These are phyloP conservation scores for Collybia sordida DNA, from an alignment of 768 basidiomycete genomes.

Conservation along the genomic window DNA sequence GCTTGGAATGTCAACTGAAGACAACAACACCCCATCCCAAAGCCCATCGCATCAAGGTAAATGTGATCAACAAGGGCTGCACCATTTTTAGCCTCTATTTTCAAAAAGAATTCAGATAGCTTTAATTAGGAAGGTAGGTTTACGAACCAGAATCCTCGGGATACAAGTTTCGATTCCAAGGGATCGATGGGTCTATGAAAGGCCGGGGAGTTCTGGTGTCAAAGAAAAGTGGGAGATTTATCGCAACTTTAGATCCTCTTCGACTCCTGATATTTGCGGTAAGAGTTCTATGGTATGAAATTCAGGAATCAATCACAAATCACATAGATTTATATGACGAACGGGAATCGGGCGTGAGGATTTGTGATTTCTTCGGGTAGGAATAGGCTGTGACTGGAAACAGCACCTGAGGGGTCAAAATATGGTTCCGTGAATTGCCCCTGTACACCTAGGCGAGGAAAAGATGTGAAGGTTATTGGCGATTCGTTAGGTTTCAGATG, in stretches of 20 bases:
- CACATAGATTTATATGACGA: conserved; percentile 34
- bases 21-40: conserved; percentile 99
- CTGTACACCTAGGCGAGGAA: conserved; percentile 85
- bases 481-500: conserved; percentile 85
- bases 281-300: conserved; percentile 65
- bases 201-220: conserved; percentile 86
- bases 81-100: conserved; percentile 81
- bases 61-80: conserved; percentile 90
- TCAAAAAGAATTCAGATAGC: conserved; percentile 7
- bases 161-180: conserved; percentile 81
- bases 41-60: conserved; percentile 99
- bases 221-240: conserved; percentile 91
- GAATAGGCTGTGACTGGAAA: conserved; percentile 92
- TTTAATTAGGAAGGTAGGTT: conserved; percentile 8
- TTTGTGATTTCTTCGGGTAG: conserved; percentile 95
- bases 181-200: conserved; percentile 91
- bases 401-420: conserved; percentile 68
- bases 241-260: conserved; percentile 91
- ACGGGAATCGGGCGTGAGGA: conserved; percentile 98
- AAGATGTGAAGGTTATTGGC: conserved; percentile 93
- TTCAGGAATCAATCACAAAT: background rate
- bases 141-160: conserved; percentile 75
- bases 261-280: conserved; percentile 93
- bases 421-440: conserved; percentile 94
- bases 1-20: conserved; percentile 97